Percentiles rank a stretch among this genome's conserved stretches.
phyloP scores from a whole-genome alignment of 2,329 filamentous ascomycete genomes.

The Diaporthe citriasiana region DNA sequence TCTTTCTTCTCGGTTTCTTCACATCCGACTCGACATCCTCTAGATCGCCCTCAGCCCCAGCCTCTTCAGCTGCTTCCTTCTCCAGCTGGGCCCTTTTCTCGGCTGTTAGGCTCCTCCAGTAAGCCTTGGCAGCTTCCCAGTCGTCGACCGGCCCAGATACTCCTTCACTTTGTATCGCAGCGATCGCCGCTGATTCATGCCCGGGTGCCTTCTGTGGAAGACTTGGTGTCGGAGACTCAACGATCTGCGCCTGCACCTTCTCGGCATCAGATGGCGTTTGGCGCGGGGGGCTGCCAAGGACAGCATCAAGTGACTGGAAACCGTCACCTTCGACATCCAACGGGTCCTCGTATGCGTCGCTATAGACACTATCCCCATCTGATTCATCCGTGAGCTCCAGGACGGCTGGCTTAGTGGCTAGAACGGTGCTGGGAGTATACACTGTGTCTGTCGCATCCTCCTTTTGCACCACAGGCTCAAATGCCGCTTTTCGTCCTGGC shows the following conservation, averaged over 20 bases:
- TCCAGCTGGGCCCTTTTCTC: slow-evolving; percentile 75
- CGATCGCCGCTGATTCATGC: background rate
- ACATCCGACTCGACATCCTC: slow-evolving; percentile 54
- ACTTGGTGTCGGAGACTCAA: slow-evolving; percentile 7
- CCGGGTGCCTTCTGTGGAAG: background rate
- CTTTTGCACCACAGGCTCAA: slow-evolving; percentile 46
- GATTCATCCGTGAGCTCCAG: slow-evolving; percentile 56
- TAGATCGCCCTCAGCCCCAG: slow-evolving; percentile 61
- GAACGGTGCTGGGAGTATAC: slow-evolving; percentile 45
- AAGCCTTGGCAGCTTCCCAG: slow-evolving; percentile 78
- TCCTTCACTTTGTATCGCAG: slow-evolving; percentile 7
- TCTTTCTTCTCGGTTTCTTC: slow-evolving; percentile 57
- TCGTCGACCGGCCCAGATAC: slow-evolving; percentile 55
- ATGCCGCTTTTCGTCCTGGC: slow-evolving; percentile 39
- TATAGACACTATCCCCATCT: slow-evolving; percentile 75
- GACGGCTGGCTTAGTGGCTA: slow-evolving; percentile 45
- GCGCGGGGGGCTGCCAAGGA: slow-evolving; percentile 71
- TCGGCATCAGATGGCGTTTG: slow-evolving; percentile 40
- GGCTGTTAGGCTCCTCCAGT: slow-evolving; percentile 76
- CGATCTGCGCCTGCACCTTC: slow-evolving; percentile 13
- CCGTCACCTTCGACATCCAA: slow-evolving; percentile 75
- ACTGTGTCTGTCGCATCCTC: slow-evolving; percentile 41
- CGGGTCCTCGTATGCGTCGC: slow-evolving; percentile 82
- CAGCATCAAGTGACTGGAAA: slow-evolving; percentile 80
- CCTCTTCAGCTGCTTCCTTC: slow-evolving; percentile 68